phyloP scores from a whole-genome alignment of 225 moss, liverwort and hornwort species.

The Ulota crispa region DNA sequence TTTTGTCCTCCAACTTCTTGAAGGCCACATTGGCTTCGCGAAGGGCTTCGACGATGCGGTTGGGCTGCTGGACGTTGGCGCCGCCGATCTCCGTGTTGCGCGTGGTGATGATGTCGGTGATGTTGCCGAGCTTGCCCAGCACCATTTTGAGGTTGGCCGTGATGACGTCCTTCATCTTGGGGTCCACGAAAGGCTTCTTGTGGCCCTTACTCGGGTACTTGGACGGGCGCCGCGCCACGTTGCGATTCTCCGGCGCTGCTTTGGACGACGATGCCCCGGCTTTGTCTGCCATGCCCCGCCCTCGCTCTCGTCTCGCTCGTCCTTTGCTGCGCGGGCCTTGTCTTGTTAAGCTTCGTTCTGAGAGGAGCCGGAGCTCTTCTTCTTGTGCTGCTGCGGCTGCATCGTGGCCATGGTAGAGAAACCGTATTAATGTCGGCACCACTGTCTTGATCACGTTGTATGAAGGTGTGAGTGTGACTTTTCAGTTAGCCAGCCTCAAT shows the following conservation, averaged over 20 bases:
- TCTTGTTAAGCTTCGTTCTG: no score
- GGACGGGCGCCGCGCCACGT: accelerated
- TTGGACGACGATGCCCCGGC: background rate
- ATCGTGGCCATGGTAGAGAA: no score
- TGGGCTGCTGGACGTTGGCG: background rate
- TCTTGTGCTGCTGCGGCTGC: no score
- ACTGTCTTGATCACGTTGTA: no score
- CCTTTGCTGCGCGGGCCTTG: no score
- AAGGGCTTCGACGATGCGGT: slow-evolving; percentile 7
- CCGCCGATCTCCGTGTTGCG: slow-evolving; percentile 9
- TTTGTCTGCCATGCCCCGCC: background rate
- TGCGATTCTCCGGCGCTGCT: accelerated
- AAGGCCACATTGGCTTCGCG: slow-evolving; percentile 11
- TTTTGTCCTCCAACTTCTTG: slow-evolving; percentile 34
- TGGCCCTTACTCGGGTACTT: slow-evolving; percentile 12
- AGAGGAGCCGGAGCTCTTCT: no score
- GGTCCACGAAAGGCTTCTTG: slow-evolving; percentile 22
- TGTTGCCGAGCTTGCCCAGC: slow-evolving; percentile 17
- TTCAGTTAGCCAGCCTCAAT: no score
- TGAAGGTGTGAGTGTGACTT: no score
- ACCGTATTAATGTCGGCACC: no score
- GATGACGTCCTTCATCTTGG: slow-evolving; percentile 27
- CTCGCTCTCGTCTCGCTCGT: no score
- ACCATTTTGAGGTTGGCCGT: slow-evolving; percentile 32
- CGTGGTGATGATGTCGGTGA: slow-evolving; percentile 1